phyloP scores from a whole-genome alignment of 2,329 filamentous ascomycete genomes.

The Fusarium armeniacum region DNA sequence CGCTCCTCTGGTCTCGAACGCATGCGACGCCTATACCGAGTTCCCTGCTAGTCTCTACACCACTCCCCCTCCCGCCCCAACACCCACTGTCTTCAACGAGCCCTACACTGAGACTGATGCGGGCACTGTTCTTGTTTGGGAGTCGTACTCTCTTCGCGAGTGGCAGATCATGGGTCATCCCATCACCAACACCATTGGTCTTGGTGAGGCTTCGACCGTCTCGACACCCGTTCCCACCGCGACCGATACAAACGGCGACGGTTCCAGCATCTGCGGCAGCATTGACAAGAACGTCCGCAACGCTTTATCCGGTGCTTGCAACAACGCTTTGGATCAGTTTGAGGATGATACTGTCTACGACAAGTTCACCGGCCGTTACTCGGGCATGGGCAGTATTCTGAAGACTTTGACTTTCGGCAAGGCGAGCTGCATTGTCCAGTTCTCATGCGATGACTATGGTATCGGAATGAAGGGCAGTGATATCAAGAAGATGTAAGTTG shows the following conservation, averaged over 20 bases:
- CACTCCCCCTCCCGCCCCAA: not conserved
- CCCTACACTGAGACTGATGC: not conserved
- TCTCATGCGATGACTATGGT: conserved; percentile 21
- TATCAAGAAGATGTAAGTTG: conserved; percentile 26
- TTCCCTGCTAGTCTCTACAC: conserved; percentile 25
- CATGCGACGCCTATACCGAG: conserved; percentile 7
- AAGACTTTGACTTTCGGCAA: conserved; percentile 3
- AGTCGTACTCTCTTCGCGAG: conserved; percentile 14
- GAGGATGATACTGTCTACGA: conserved; percentile 22
- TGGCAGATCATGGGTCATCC: conserved; percentile 19
- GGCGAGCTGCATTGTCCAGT: conserved; percentile 22
- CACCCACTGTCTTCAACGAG: conserved; percentile 16
- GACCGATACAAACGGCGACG: conserved; percentile 6
- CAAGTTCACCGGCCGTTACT: conserved; percentile 6
- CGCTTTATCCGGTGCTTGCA: not conserved
- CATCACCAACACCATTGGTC: conserved; percentile 12
- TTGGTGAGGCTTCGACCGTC: conserved; percentile 9
- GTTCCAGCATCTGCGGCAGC: conserved; percentile 10
- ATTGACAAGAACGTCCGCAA: conserved; percentile 9
- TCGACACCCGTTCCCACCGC: conserved; percentile 9
- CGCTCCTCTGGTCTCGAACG: conserved; percentile 9
- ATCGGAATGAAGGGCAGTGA: conserved; percentile 30
- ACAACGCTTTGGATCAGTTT: conserved; percentile 4
- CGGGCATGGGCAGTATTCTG: conserved; percentile 23
- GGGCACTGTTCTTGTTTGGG: conserved; percentile 2